Percentiles rank a stretch among this genome's conserved stretches.
Evolutionary conservation across 2,329 filamentous ascomycete species (phyloP).

Genomic region (Emergomyces orientalis): DNA sequence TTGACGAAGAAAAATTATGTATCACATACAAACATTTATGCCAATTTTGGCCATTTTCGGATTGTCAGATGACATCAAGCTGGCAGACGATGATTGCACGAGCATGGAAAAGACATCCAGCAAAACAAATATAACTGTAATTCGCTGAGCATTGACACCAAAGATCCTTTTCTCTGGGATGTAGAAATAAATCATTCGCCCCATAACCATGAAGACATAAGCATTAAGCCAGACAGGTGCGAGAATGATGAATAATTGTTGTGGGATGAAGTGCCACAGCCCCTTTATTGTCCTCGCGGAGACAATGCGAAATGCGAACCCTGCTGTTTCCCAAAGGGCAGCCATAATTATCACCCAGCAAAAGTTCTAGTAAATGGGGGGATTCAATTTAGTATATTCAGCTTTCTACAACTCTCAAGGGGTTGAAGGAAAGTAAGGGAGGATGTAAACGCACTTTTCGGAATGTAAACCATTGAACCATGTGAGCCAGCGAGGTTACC

Average conservation of each 20-base stretch:
- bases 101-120: constrained; percentile 32
- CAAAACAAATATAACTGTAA: constrained; percentile 34
- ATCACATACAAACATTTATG: constrained; percentile 19
- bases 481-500: constrained; percentile 9
- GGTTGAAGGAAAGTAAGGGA: not conserved
- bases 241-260: constrained; percentile 15
- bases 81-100: constrained; percentile 13
- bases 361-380: constrained; percentile 11
- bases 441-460: constrained; percentile 12
- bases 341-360: constrained; percentile 17
- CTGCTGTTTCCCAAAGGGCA: constrained; percentile 12
- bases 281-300: constrained; percentile 10
- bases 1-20: not conserved
- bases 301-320: constrained; percentile 13
- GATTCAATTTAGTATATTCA: not conserved
- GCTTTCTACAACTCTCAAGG: too few species aligned
- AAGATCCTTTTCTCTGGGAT: constrained; percentile 32
- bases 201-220: constrained; percentile 41
- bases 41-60: constrained; percentile 15
- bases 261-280: constrained; percentile 12
- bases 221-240: constrained; percentile 32
- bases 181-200: constrained; percentile 40
- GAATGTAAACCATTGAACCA: constrained; percentile 11
- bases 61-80: constrained; percentile 18
- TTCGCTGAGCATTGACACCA: constrained; percentile 28